A percentile compares a stretch with the other conserved stretches of the same genome.
Evolutionary conservation across 257 asterid genomes (phyloP).

Genomic region (Scutellaria baicalensis): DNA sequence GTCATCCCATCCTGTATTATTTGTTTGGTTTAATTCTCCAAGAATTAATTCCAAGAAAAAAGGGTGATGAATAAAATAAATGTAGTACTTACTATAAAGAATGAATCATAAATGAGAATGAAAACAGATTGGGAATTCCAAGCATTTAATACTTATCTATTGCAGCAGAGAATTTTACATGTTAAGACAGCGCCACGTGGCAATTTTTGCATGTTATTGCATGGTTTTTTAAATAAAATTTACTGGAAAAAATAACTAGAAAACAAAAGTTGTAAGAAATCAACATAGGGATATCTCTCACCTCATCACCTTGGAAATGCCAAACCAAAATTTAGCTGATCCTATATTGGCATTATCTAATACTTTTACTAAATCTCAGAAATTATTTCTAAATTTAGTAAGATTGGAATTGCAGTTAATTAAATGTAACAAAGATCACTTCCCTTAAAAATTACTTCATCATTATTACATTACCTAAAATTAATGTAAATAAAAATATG

Average conservation of each 20-base stretch:
- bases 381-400: too few relatives aligned
- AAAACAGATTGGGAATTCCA: not conserved
- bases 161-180: not conserved
- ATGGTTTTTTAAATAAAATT: not conserved
- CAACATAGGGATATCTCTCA: not conserved
- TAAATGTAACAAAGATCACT: too few relatives aligned
- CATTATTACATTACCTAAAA: too few relatives aligned
- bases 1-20: constrained; percentile 63
- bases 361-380: too few relatives aligned
- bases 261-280: not conserved
- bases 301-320: constrained; percentile 6
- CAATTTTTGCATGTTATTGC: not conserved
- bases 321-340: not conserved
- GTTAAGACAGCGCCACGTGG: not conserved
- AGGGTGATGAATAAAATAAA: too few relatives aligned
- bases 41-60: too few relatives aligned
- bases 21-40: too few relatives aligned
- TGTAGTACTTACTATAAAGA: too few relatives aligned
- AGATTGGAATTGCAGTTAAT: too few relatives aligned
- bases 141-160: constrained; percentile 1
- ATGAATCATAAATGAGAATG: not conserved
- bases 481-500: too few relatives aligned
- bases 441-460: too few relatives aligned
- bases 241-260: not conserved
- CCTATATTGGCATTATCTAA: too few relatives aligned